phyloP scores from a whole-genome alignment of 2,329 filamentous ascomycete genomes.

The Lachnellula hyalina region DNA sequence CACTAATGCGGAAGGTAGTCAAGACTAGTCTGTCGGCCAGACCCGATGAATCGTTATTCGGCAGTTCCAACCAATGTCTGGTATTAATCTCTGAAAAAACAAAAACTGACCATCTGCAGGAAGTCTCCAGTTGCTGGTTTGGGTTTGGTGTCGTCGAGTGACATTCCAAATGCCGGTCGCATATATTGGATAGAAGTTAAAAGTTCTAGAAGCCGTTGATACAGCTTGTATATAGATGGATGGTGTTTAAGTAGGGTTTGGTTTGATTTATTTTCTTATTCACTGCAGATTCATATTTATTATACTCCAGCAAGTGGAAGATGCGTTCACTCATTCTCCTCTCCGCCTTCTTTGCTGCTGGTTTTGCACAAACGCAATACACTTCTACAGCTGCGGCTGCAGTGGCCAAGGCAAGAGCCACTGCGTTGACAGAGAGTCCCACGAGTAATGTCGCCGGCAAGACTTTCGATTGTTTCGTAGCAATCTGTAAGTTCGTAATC shows the following conservation, averaged over 20 bases:
- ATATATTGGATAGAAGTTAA: neutral
- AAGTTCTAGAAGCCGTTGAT: neutral
- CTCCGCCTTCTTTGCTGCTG: neutral
- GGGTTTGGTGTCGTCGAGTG: neutral
- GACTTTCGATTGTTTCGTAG: conserved; percentile 65
- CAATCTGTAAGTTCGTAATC: conserved; percentile 39
- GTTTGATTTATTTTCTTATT: neutral
- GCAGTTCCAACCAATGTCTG: neutral
- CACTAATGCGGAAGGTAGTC: neutral
- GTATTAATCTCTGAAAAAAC: neutral
- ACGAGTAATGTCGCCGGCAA: conserved; percentile 62
- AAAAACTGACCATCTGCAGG: neutral
- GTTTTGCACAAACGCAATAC: conserved; percentile 32
- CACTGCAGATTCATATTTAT: neutral
- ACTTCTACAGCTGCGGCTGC: conserved; percentile 15
- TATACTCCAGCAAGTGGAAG: neutral
- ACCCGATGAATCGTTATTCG: neutral
- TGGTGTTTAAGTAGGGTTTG: neutral
- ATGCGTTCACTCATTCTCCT: neutral
- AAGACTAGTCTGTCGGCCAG: neutral
- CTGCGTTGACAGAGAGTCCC: conserved; percentile 54
- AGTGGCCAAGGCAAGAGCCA: conserved; percentile 39
- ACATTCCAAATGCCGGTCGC: neutral
- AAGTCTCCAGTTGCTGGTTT: neutral
- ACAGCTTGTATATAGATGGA: neutral